A percentile compares a stretch with the other conserved stretches of the same genome.
These are phyloP conservation scores for Globisporangium camurandrum DNA, from an alignment of 352 stramenopile genomes.

Conservation along the genomic window DNA sequence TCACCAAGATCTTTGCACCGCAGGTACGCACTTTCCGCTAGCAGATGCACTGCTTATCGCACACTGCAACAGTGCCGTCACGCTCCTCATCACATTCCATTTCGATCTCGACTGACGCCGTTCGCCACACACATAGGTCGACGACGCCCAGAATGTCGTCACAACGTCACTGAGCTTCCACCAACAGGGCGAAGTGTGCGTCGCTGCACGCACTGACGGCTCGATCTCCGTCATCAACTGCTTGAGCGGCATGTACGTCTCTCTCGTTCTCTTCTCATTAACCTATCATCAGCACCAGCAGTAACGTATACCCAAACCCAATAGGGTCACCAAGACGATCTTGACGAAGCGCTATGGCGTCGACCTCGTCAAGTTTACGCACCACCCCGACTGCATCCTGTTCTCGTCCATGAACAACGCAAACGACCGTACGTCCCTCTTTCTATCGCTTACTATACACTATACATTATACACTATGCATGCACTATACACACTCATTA, in stretches of 20 bases:
- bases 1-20: slow-evolving; percentile 53
- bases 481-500: neutral
- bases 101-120: neutral
- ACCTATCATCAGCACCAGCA: neutral
- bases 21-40: slow-evolving; percentile 21
- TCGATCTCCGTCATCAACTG: slow-evolving; percentile 80
- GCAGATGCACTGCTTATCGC: neutral
- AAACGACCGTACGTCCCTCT: slow-evolving; percentile 48
- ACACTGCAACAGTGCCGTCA: too few species aligned
- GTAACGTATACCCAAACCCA: neutral
- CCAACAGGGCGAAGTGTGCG: slow-evolving; percentile 66
- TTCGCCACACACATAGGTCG: slow-evolving; percentile 22
- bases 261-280: neutral
- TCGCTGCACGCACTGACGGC: slow-evolving; percentile 69
- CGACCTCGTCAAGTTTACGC: slow-evolving; percentile 70
- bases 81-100: too few species aligned
- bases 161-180: slow-evolving; percentile 75
- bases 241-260: slow-evolving; percentile 68
- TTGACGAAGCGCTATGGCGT: slow-evolving; percentile 80
- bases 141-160: slow-evolving; percentile 51
- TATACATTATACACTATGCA: too few species aligned
- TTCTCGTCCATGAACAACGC: slow-evolving; percentile 71
- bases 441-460: neutral
- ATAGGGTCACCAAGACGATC: slow-evolving; percentile 78
- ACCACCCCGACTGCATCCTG: slow-evolving; percentile 80